Evolutionary conservation across 1,139 yeast genomes (phyloP).

Genomic region (Schizosaccharomyces versatilis): DNA sequence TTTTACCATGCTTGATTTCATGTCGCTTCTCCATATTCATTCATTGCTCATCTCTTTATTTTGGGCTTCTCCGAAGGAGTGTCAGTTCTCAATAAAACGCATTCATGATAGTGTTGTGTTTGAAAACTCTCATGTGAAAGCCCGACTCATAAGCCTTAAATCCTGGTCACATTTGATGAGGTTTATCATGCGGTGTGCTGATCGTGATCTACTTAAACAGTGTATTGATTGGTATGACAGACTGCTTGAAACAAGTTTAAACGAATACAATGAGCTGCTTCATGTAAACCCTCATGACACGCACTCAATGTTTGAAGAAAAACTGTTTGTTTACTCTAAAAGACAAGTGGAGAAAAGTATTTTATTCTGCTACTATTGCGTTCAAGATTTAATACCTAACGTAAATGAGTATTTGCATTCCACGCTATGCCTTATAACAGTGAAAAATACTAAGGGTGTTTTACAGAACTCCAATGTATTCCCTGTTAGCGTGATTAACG

Average conservation of each 20-base stretch:
- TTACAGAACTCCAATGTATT: not conserved
- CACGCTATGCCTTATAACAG: not conserved
- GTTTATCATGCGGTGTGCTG: not conserved
- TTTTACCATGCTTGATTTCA: constrained; percentile 12
- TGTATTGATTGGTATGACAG: constrained; percentile 1
- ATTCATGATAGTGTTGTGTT: constrained; percentile 14
- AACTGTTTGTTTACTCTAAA: not conserved
- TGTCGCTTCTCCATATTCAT: constrained; percentile 18
- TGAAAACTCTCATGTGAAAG: constrained; percentile 13
- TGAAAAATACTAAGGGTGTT: not conserved
- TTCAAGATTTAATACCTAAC: not conserved
- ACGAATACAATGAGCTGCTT: not conserved
- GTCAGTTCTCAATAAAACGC: constrained; percentile 13
- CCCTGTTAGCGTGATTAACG: not conserved
- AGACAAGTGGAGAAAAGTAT: not conserved
- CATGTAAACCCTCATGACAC: not conserved
- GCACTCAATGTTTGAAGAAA: not conserved
- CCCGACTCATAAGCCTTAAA: constrained; percentile 14
- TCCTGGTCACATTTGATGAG: constrained; percentile 11
- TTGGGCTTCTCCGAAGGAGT: constrained; percentile 13
- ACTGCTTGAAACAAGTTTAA: not conserved
- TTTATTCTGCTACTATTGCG: not conserved
- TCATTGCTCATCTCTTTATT: constrained; percentile 13
- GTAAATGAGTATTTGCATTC: not conserved
- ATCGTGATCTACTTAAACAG: not conserved